phyloP scores from a whole-genome alignment of 2,329 filamentous ascomycete species.

The Aspergillus brasiliensis region DNA sequence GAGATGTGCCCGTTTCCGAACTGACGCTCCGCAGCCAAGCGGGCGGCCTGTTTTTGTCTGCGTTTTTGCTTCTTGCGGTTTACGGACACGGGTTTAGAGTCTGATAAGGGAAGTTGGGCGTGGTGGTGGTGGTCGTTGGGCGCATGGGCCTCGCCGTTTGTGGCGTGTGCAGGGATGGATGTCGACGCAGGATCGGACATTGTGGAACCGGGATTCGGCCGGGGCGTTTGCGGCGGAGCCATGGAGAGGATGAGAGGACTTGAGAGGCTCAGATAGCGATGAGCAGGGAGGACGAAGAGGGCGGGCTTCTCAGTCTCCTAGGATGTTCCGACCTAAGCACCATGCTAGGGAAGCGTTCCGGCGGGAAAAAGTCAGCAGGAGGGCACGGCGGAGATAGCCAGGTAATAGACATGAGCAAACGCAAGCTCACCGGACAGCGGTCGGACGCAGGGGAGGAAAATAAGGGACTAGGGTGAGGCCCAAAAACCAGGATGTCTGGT shows the following conservation, averaged over 20 bases:
- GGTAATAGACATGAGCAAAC: conserved; percentile 6
- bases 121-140: conserved; percentile 12
- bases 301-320: conserved; percentile 11
- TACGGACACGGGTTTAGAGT: conserved; percentile 53
- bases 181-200: conserved; percentile 34
- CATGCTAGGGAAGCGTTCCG: conserved; percentile 17
- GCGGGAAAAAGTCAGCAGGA: conserved; percentile 17
- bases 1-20: conserved; percentile 32
- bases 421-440: conserved; percentile 7
- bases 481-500: not conserved
- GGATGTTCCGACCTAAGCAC: conserved; percentile 17
- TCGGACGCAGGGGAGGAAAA: not conserved
- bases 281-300: conserved; percentile 1
- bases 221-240: conserved; percentile 25
- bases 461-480: not conserved
- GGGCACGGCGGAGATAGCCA: not conserved
- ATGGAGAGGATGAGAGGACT: conserved; percentile 16
- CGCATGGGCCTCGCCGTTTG: conserved; percentile 32
- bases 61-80: conserved; percentile 97
- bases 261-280: conserved; percentile 4
- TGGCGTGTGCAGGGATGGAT: conserved; percentile 27
- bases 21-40: conserved; percentile 61
- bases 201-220: conserved; percentile 25
- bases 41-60: conserved; percentile 78
- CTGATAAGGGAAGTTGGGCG: conserved; percentile 13